Conservation (phyloP, 306 rosid species). For the Cicer chorassanicum region DNA sequence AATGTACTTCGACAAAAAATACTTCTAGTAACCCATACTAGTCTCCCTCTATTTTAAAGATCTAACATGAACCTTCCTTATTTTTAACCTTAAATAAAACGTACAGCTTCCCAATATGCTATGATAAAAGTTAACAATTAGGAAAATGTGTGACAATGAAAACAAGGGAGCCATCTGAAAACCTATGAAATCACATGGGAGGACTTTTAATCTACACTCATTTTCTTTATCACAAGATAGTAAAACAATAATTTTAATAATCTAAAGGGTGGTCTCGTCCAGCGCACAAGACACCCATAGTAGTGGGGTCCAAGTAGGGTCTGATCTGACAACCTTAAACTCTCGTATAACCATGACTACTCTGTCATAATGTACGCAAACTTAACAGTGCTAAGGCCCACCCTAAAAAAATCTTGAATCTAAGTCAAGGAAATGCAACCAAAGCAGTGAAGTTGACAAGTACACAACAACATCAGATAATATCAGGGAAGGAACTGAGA, state of each 20-base stretch:
- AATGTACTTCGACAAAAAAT: constrained; percentile 20
- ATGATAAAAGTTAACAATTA: constrained; percentile 3
- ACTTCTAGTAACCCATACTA: neutral
- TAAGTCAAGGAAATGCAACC: constrained; percentile 35
- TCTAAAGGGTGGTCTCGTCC: constrained; percentile 14
- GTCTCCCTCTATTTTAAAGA: constrained; percentile 24
- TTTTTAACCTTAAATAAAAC: constrained; percentile 23
- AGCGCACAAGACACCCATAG: constrained; percentile 16
- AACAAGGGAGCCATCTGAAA: constrained; percentile 6
- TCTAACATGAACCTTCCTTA: constrained; percentile 1
- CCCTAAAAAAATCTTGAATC: constrained; percentile 6
- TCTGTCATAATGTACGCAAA: constrained; percentile 31
- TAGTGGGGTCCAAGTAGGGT: constrained; percentile 1
- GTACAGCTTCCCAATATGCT: constrained; percentile 15
- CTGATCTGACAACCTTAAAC: constrained; percentile 29
- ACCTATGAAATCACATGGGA: constrained; percentile 14
- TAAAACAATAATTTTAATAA: constrained; percentile 13
- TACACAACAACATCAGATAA: constrained; percentile 24
- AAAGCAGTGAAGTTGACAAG: constrained; percentile 30
- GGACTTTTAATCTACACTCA: neutral
- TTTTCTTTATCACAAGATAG: neutral
- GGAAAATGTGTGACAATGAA: constrained; percentile 20
- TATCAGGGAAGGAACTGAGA: constrained; percentile 18
- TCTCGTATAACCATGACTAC: constrained; percentile 5
- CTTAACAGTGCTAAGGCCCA: constrained; percentile 8